Evolutionary conservation across 139 green algal species (phyloP), one percentile per base, ranked within the genome.

Genomic region (Micractinium sp.): DNA sequence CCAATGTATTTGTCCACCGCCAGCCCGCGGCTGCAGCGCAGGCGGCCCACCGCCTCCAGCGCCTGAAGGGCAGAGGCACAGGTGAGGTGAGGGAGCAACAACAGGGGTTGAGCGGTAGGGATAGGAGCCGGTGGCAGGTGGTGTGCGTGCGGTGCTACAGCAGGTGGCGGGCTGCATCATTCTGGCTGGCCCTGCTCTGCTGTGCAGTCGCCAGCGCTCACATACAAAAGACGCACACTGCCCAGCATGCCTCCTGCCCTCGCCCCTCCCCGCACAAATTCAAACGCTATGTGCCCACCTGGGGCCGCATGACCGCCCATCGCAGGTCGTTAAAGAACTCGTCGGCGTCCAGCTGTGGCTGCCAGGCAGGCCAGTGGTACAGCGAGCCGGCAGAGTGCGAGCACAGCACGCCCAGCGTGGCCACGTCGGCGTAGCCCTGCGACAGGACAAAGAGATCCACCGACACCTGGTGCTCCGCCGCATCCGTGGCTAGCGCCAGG

Each of bases 271-370:
- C 47, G 47, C 47, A 5, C 47, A 5, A 56, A 38, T 39, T 1
- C 71, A 38, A 20, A 39, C 14, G 20, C 63, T 2, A 71, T 71
- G 63, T 31, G 35, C 82, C 20, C 67, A 92, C 93, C 93, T 95
- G 92, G 29, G 94, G 96, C 69, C 96, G 90, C 36, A 86, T 86
- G 31, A 97, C 83, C 77, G 96, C 96, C 96, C 96, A 98, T 61
- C 94, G 92, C 39, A 98, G 94, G 92, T 98, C 96, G 90, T 98
- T 98, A 67, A 94, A 85, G 38, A 98, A 92, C 90, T 95, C 93
- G 89, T 96, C 95, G 36, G 94, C 92, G 92, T 98, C 95, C n/a
- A 93, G 61, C 4, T 86, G n/a, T 5, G 94, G 88, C 29, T 81
- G 91, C 90, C 96, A 99, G 67, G 94, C 93, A 56, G 83, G 78